phyloP scores from a whole-genome alignment of 768 basidiomycete species.

The Terana coerulea region DNA sequence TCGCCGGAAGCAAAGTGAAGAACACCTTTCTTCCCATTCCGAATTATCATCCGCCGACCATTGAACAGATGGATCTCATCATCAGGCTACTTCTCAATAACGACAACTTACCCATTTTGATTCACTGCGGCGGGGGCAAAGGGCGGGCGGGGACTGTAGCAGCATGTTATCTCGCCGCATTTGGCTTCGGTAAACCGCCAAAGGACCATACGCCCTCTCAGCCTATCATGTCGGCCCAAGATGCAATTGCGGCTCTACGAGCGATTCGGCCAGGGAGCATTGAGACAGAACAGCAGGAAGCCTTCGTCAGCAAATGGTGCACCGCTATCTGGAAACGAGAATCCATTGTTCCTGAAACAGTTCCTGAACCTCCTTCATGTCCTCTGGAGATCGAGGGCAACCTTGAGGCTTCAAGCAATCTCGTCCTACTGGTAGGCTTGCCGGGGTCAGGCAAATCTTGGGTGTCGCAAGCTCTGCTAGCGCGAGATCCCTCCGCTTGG shows the following conservation, averaged over 20 bases:
- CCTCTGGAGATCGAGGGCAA: constrained; percentile 41
- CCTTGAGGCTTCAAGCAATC: constrained; percentile 32
- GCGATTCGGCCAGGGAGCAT: constrained; percentile 52
- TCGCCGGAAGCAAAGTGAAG: constrained; percentile 35
- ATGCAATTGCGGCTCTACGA: constrained; percentile 46
- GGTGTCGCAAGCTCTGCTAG: constrained; percentile 44
- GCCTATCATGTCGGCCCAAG: constrained; percentile 44
- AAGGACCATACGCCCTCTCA: constrained; percentile 34
- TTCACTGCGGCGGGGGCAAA: constrained; percentile 63
- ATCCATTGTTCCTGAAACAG: constrained; percentile 44
- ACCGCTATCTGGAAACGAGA: constrained; percentile 57
- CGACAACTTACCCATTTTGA: constrained; percentile 43
- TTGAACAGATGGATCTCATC: constrained; percentile 60
- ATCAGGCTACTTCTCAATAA: constrained; percentile 43
- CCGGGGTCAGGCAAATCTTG: constrained; percentile 62
- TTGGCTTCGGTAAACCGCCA: constrained; percentile 44
- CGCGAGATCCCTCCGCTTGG: constrained; percentile 43
- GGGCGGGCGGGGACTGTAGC: constrained; percentile 60
- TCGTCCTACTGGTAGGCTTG: constrained; percentile 56
- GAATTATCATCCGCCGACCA: constrained; percentile 49
- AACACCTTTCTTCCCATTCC: constrained; percentile 56
- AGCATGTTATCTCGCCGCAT: constrained; percentile 56
- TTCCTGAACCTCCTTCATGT: constrained; percentile 48
- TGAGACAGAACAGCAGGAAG: constrained; percentile 54
- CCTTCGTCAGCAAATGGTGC: constrained; percentile 54